Conservation (phyloP, 305 asterid genomes). For the Fraxinus sp. region DNA sequence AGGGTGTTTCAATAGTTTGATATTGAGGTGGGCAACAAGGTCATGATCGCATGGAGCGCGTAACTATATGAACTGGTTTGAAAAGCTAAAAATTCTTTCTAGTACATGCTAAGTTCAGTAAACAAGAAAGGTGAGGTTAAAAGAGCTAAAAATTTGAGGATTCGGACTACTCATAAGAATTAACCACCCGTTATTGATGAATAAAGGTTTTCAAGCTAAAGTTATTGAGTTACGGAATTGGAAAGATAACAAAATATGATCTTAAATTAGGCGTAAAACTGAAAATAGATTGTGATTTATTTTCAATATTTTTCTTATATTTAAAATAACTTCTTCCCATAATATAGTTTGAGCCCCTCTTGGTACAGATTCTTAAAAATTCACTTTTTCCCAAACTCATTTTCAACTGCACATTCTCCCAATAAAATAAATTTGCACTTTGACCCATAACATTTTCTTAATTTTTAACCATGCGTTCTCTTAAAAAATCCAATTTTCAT, state of each 20-base stretch:
- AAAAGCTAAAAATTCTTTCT: background rate
- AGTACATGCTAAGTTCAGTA: background rate
- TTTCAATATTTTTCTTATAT: background rate
- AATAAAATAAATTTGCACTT: background rate
- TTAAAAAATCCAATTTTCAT: background rate
- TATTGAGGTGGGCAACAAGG: slow-evolving; percentile 3
- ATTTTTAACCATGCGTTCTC: background rate
- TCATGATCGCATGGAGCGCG: background rate
- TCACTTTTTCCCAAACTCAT: background rate
- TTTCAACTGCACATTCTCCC: background rate
- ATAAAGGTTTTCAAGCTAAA: background rate
- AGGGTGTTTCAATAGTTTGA: background rate
- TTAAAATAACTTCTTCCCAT: background rate
- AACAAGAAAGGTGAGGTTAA: background rate
- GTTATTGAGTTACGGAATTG: background rate
- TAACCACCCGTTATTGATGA: background rate
- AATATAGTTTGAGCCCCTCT: background rate
- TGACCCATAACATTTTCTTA: background rate
- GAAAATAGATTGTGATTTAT: background rate
- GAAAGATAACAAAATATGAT: background rate
- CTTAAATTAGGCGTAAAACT: background rate
- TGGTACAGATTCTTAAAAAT: background rate
- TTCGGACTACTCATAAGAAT: background rate
- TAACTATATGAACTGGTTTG: background rate
- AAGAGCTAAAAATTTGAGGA: background rate